Base-by-base conservation (phyloP, 2,329 filamentous ascomycete genomes). In the Ciborinia camelliae region DNA sequence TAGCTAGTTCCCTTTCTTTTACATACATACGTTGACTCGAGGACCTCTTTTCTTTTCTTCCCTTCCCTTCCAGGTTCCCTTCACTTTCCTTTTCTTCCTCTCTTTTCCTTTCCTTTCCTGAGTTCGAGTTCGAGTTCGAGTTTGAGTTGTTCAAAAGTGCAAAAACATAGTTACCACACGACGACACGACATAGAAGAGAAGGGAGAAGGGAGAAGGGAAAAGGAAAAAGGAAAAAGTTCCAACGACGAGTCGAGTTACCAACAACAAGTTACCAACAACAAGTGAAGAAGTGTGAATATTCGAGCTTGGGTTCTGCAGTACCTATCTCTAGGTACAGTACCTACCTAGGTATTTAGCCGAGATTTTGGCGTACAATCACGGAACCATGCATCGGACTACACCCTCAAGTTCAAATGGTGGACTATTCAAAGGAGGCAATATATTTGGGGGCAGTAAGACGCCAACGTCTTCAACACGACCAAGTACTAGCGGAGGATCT, bases 361-460 rank as follows among this genome's bases (percentile, higher is more conserved):
- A 63, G 54, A 32, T 59, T 63, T 58, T 50, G 62, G 62, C 39
- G 41, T 41, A 39, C 5, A 18, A 23, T 37, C 28, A 37, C 48
- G 60, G 50, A 47, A 51, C n/a, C 30, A 70, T 70, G 68, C 66
- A 69, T 52, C 62, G 62, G 50, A 26, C 60, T 62, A 64, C 65
- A 28, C 32, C 51, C 47, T 66, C 55, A 47, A 58, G 62, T 35
- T 60, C 64, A 28, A 65, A 66, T 62, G 65, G 60, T 55, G 69
- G 67, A 28, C 41, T 69, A 39, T 70, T 69, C 57, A 68, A 62
- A 54, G 65, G 66, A 37, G 60, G 64, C 37, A 66, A 65, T 59
- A 67, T 72, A 55, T 72, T 71, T 64, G 67, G 68, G 28, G 58
- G 68, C 53, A 72, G 63, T 62, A 73, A 71, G 62, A 73, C 72